A percentile compares a stretch with the other conserved stretches of the same genome.
Evolutionary conservation across 2,329 filamentous ascomycete genomes (phyloP).

Genomic region (Hymenoscyphus infarciens): DNA sequence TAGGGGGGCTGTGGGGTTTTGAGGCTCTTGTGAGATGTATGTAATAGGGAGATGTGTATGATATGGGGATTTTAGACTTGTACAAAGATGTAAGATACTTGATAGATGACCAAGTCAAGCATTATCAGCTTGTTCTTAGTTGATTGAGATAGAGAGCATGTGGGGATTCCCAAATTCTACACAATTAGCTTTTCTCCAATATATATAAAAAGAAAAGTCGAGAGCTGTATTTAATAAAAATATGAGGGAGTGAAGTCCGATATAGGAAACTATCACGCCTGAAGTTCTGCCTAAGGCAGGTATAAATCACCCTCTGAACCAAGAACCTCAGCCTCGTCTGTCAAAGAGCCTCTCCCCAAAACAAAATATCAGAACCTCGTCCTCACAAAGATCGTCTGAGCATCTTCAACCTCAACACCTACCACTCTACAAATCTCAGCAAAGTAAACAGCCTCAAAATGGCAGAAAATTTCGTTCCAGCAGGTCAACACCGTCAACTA

Average conservation of each 20-base stretch:
- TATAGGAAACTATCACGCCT: too few species aligned
- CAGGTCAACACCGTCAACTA: constrained; percentile 76
- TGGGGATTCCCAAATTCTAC: too few species aligned
- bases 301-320: too few species aligned
- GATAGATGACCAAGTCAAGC: neutral
- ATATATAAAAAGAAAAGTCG: too few species aligned
- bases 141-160: neutral
- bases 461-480: constrained; percentile 63
- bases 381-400: neutral
- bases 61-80: neutral
- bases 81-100: constrained; percentile 3
- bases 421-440: neutral
- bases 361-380: constrained; percentile 1
- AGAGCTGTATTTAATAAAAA: too few species aligned
- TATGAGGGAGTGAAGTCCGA: too few species aligned
- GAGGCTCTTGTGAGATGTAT: neutral
- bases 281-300: too few species aligned
- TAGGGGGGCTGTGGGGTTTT: constrained; percentile 41
- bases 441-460: constrained; percentile 18
- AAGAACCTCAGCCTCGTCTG: neutral
- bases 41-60: neutral
- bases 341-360: neutral
- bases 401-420: neutral
- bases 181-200: too few species aligned
- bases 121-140: neutral